Percentiles rank a stretch among this genome's conserved stretches.
Evolutionary conservation across 352 stramenopile genomes (phyloP).

Genomic region (Globisporangium splendens): DNA sequence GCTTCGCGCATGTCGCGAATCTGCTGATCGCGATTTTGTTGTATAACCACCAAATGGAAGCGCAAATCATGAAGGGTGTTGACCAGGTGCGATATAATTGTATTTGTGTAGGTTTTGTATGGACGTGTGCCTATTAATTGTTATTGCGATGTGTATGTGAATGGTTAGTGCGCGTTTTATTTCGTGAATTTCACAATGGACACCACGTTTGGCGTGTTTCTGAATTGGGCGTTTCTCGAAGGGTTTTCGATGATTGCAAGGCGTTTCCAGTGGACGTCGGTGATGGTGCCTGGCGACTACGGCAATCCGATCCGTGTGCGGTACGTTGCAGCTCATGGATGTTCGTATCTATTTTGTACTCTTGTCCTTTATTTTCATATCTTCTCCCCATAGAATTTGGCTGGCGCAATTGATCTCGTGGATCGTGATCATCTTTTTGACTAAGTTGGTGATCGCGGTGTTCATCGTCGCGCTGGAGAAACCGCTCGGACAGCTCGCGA

Average conservation of each 20-base stretch:
- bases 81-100: constrained; percentile 43
- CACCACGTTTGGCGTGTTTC: constrained; percentile 78
- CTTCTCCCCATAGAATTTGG: constrained; percentile 36
- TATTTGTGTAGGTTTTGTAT: not conserved
- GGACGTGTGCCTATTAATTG: not conserved
- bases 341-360: not conserved
- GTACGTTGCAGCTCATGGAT: constrained; percentile 14
- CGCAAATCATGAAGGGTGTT: constrained; percentile 19
- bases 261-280: constrained; percentile 51
- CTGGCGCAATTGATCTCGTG: constrained; percentile 72
- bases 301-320: constrained; percentile 55
- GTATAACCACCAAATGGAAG: constrained; percentile 40
- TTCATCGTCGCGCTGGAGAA: constrained; percentile 71
- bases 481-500: constrained; percentile 52
- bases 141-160: not conserved
- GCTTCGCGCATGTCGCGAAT: constrained; percentile 82
- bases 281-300: constrained; percentile 76
- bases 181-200: constrained; percentile 89
- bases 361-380: not conserved
- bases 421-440: constrained; percentile 76
- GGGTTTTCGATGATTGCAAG: constrained; percentile 45
- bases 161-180: constrained; percentile 73
- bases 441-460: constrained; percentile 75
- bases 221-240: constrained; percentile 82
- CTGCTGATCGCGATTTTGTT: constrained; percentile 85